These are phyloP conservation scores for Diplodia scrobiculata DNA, from an alignment of 2,329 filamentous ascomycete species.

Conservation along the genomic window DNA sequence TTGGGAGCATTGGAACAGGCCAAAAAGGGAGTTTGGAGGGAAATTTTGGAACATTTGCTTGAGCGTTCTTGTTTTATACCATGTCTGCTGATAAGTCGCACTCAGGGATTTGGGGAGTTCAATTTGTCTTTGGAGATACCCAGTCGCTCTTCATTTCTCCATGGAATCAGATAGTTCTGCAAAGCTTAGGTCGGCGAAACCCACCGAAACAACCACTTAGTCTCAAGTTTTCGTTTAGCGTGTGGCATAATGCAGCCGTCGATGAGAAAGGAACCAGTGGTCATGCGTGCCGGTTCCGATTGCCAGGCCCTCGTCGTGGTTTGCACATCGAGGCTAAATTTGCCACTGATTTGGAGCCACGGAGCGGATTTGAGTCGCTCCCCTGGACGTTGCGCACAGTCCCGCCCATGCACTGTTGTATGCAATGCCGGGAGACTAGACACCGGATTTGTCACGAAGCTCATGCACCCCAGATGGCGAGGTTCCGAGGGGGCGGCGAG, in stretches of 20 bases:
- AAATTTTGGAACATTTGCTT: not conserved
- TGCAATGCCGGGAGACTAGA: not conserved
- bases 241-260: not conserved
- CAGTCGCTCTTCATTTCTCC: conserved; percentile 1
- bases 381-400: not conserved
- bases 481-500: not conserved
- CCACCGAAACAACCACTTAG: not conserved
- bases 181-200: not conserved
- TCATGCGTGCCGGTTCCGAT: not conserved
- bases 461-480: not conserved
- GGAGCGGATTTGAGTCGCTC: not conserved
- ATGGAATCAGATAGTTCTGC: not conserved
- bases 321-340: not conserved
- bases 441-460: not conserved
- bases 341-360: not conserved
- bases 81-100: not conserved
- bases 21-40: not conserved
- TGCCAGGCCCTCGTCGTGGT: not conserved
- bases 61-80: not conserved
- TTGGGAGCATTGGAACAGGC: not conserved
- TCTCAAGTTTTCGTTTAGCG: not conserved
- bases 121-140: conserved; percentile 14
- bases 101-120: not conserved
- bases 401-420: not conserved
- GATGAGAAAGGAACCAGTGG: not conserved